phyloP scores from a whole-genome alignment of 306 rosid species.

The Malus orientalis region DNA sequence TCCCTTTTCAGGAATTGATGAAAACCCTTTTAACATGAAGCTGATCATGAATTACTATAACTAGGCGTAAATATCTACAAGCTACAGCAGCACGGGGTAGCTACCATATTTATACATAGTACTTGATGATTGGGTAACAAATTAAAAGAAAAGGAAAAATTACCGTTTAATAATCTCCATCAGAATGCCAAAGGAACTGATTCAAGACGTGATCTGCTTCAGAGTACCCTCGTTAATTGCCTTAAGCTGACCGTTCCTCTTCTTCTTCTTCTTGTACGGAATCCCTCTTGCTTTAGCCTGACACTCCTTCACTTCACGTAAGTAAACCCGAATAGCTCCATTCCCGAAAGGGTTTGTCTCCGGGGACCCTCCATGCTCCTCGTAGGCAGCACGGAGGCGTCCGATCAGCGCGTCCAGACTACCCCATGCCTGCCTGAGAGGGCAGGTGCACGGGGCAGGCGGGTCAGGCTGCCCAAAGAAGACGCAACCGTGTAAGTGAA shows the following conservation, averaged over 20 bases:
- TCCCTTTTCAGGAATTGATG: not conserved
- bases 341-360: slow-evolving; percentile 77
- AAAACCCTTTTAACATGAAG: not conserved
- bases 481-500: too few species aligned
- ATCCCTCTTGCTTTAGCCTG: slow-evolving; percentile 87
- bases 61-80: not conserved
- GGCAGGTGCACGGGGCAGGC: slow-evolving; percentile 84
- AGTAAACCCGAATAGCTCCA: slow-evolving; percentile 66
- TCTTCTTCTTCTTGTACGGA: slow-evolving; percentile 81
- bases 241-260: slow-evolving; percentile 42
- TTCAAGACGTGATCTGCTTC: slow-evolving; percentile 39
- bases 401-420: slow-evolving; percentile 91
- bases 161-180: slow-evolving; percentile 35
- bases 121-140: not conserved
- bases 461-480: slow-evolving; percentile 95
- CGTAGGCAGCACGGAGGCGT: slow-evolving; percentile 76
- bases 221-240: slow-evolving; percentile 29
- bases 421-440: slow-evolving; percentile 90
- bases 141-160: not conserved
- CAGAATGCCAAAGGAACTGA: slow-evolving; percentile 24
- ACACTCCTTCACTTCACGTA: slow-evolving; percentile 81
- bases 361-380: slow-evolving; percentile 74
- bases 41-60: not conserved
- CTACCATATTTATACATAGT: not conserved
- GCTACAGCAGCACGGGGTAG: not conserved